Conservation (phyloP, 2,329 filamentous ascomycete species). For the Fusarium falciforme region DNA sequence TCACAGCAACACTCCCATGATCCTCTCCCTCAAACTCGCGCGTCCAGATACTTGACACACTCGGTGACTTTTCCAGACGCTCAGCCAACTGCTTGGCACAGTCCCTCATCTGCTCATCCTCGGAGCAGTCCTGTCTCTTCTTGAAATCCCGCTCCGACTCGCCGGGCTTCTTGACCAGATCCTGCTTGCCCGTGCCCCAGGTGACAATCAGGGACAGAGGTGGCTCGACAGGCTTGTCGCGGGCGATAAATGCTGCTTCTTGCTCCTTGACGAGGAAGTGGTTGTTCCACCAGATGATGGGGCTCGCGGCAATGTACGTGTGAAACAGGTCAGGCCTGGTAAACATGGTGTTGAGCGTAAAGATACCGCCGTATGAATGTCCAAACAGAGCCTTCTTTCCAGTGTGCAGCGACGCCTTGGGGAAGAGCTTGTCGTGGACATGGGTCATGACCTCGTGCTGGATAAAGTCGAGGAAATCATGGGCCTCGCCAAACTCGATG, state of each 20-base stretch:
- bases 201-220: slow-evolving; percentile 50
- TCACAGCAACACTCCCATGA: slow-evolving; percentile 37
- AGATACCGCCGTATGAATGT: slow-evolving; percentile 62
- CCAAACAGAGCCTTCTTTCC: slow-evolving; percentile 58
- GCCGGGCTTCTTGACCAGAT: slow-evolving; percentile 38
- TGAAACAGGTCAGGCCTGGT: slow-evolving; percentile 55
- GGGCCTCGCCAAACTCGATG: slow-evolving; percentile 54
- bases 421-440: slow-evolving; percentile 42
- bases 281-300: slow-evolving; percentile 60
- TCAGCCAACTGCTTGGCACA: slow-evolving; percentile 28
- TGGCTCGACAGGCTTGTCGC: slow-evolving; percentile 17
- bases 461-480: slow-evolving; percentile 58
- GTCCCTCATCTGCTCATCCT: slow-evolving; percentile 40
- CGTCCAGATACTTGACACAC: slow-evolving; percentile 33
- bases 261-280: slow-evolving; percentile 52
- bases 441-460: slow-evolving; percentile 52
- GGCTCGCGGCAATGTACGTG: slow-evolving; percentile 58
- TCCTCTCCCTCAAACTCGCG: slow-evolving; percentile 44
- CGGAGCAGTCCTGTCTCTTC: slow-evolving; percentile 39
- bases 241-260: slow-evolving; percentile 41
- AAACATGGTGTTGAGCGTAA: slow-evolving; percentile 58
- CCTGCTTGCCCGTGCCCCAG: slow-evolving; percentile 46
- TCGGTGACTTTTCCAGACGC: slow-evolving; percentile 31
- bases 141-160: slow-evolving; percentile 48
- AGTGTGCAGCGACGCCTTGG: slow-evolving; percentile 46